phyloP scores from a whole-genome alignment of 352 stramenopile genomes.

The Phytopythium delawarense region DNA sequence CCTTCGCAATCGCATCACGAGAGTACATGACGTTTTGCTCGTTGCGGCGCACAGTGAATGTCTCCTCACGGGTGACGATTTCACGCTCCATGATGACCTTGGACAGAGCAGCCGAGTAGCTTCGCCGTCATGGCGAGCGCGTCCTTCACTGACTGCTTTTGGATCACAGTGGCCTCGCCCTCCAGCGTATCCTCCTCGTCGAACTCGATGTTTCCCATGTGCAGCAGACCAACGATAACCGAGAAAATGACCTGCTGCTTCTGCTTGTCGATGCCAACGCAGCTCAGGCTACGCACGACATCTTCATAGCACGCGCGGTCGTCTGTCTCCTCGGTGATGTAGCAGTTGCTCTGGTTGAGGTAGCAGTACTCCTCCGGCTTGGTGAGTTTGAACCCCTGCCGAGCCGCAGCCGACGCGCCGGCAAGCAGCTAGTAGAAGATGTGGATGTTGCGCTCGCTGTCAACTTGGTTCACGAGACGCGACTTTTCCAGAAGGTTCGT shows the following conservation, averaged over 20 bases:
- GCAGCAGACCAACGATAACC: constrained; percentile 91
- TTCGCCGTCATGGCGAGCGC: constrained; percentile 47
- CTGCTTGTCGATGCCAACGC: constrained; percentile 66
- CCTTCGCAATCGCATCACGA: constrained; percentile 92
- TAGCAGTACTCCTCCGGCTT: constrained; percentile 90
- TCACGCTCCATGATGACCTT: constrained; percentile 86
- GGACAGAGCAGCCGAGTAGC: constrained; percentile 66
- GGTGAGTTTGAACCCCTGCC: constrained; percentile 62
- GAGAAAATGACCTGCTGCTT: constrained; percentile 87
- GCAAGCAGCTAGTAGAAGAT: constrained; percentile 93
- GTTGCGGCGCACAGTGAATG: constrained; percentile 79
- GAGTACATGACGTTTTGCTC: constrained; percentile 83
- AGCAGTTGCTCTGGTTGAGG: constrained; percentile 93
- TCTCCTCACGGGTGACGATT: constrained; percentile 82
- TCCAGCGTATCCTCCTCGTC: constrained; percentile 86
- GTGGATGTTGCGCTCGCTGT: constrained; percentile 94
- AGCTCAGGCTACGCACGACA: constrained; percentile 66
- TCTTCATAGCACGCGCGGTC: constrained; percentile 81
- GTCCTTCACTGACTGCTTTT: constrained; percentile 61
- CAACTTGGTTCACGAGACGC: constrained; percentile 84
- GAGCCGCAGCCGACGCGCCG: constrained; percentile 47
- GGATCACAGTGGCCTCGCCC: constrained; percentile 68
- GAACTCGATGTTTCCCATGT: constrained; percentile 96
- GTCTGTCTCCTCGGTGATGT: constrained; percentile 89
- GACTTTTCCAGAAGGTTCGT: constrained; percentile 89